phyloP scores from a whole-genome alignment of 495 filamentous ascomycete genomes.

The Xylaria cubensis region DNA sequence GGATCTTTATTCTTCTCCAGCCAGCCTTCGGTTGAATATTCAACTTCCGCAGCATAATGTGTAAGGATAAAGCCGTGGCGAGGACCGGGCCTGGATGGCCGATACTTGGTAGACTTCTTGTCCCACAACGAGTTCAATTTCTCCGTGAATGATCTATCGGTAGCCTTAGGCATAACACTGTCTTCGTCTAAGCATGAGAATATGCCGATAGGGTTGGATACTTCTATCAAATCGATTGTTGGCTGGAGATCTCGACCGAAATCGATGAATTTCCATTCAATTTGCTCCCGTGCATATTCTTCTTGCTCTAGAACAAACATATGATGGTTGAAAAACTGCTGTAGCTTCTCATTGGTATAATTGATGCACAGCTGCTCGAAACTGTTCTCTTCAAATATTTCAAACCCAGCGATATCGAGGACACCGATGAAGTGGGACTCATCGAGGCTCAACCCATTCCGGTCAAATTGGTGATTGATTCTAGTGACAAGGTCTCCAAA shows the following conservation, averaged over 20 bases:
- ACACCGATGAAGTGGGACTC: slow-evolving; percentile 97
- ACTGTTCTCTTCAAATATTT: slow-evolving; percentile 98
- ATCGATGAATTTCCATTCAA: slow-evolving; percentile 99
- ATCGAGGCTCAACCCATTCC: slow-evolving; percentile 75
- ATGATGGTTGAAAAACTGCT: slow-evolving; percentile 99
- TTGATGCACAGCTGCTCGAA: slow-evolving; percentile 99
- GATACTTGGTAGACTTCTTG: slow-evolving; percentile 92
- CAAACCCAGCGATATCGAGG: slow-evolving; percentile 98
- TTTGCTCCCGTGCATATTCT: slow-evolving; percentile 96
- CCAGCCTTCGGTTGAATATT: slow-evolving; percentile 95
- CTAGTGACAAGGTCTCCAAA: slow-evolving; percentile 92
- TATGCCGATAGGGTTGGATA: slow-evolving; percentile 96
- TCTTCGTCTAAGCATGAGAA: slow-evolving; percentile 99
- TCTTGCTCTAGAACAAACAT: slow-evolving; percentile 99
- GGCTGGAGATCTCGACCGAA: slow-evolving; percentile 97
- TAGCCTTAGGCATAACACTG: slow-evolving; percentile 98
- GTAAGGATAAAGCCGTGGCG: slow-evolving; percentile 94
- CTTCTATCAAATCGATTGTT: slow-evolving; percentile 96
- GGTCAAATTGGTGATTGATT: slow-evolving; percentile 91
- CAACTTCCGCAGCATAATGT: slow-evolving; percentile 97
- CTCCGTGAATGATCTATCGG: slow-evolving; percentile 95
- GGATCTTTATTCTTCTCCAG: slow-evolving; percentile 99
- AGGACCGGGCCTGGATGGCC: slow-evolving; percentile 75
- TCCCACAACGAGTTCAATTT: slow-evolving; percentile 98
- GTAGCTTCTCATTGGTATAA: slow-evolving; percentile 99